Evolutionary conservation across 1,139 yeast species (phyloP).

Genomic region (Zhuliangozyma blackwelliae): DNA sequence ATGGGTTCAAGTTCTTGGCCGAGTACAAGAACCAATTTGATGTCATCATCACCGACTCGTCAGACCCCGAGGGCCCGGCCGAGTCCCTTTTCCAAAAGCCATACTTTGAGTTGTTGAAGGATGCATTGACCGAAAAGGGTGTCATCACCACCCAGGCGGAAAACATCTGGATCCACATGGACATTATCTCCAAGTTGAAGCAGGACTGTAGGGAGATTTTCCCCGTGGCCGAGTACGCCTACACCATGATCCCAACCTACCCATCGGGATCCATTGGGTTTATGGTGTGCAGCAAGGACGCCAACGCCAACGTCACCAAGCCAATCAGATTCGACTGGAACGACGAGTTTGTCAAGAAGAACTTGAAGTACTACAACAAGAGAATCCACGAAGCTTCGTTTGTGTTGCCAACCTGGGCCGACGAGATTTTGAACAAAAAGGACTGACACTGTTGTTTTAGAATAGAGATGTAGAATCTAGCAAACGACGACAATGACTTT

Average conservation of each 20-base stretch:
- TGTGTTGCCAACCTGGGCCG: slow-evolving; percentile 86
- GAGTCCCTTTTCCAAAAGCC: slow-evolving; percentile 82
- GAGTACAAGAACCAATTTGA: slow-evolving; percentile 71
- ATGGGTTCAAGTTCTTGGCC: slow-evolving; percentile 86
- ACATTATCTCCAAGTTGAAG: slow-evolving; percentile 71
- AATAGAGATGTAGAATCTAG: too few relatives aligned
- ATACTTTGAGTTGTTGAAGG: slow-evolving; percentile 72
- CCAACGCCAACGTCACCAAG: slow-evolving; percentile 53
- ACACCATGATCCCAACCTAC: slow-evolving; percentile 87
- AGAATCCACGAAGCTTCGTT: slow-evolving; percentile 81
- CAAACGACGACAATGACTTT: too few relatives aligned
- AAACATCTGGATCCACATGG: slow-evolving; percentile 83
- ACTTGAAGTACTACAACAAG: slow-evolving; percentile 76
- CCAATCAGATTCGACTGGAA: slow-evolving; percentile 65
- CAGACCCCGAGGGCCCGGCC: slow-evolving; percentile 98
- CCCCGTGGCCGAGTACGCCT: slow-evolving; percentile 85
- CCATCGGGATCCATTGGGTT: slow-evolving; percentile 93
- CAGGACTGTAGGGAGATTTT: slow-evolving; percentile 72
- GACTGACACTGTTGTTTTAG: slow-evolving; percentile 7
- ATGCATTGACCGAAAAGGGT: slow-evolving; percentile 82
- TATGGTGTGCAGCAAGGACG: slow-evolving; percentile 85
- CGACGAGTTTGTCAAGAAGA: slow-evolving; percentile 56
- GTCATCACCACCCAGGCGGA: slow-evolving; percentile 91
- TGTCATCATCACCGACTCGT: slow-evolving; percentile 89
- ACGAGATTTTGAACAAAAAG: slow-evolving; percentile 29